Percentiles rank a stretch among this genome's conserved stretches.
These are phyloP conservation scores for Gonapodya prolifera DNA, from an alignment of 192 early-diverging fungal species.

Conservation along the genomic window DNA sequence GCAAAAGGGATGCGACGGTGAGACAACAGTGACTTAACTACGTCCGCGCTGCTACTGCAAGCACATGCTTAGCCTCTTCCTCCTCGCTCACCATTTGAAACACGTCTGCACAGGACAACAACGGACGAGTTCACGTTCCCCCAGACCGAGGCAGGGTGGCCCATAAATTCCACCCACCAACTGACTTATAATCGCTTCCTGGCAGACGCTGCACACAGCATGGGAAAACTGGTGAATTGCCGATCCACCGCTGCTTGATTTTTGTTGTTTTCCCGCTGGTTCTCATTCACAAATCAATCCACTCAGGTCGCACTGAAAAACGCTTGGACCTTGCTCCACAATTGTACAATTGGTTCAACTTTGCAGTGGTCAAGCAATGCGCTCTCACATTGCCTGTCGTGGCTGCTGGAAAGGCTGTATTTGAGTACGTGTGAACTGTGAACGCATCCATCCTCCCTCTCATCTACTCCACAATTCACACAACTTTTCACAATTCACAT, in stretches of 20 bases:
- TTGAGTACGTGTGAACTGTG: background rate
- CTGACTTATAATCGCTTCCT: background rate
- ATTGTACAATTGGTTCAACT: background rate
- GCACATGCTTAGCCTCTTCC: too few relatives aligned
- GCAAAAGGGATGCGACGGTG: background rate
- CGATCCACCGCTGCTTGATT: too few relatives aligned
- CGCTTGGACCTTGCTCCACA: background rate
- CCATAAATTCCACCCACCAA: background rate
- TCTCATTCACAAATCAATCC: too few relatives aligned
- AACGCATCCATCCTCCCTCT: too few relatives aligned
- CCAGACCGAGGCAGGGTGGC: background rate
- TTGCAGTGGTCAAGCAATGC: background rate
- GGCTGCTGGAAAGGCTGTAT: background rate
- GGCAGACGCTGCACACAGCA: background rate
- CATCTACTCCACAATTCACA: too few relatives aligned
- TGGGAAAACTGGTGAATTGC: background rate
- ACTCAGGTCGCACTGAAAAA: background rate
- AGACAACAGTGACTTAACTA: background rate
- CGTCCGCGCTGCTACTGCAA: background rate
- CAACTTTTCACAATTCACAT: too few relatives aligned
- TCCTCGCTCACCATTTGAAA: too few relatives aligned
- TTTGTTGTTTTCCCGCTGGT: too few relatives aligned
- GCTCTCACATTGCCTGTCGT: background rate
- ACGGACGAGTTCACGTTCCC: background rate
- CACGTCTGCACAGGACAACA: too few relatives aligned